phyloP scores from a whole-genome alignment of 805 yeast species.

The Millerozyma miso region DNA sequence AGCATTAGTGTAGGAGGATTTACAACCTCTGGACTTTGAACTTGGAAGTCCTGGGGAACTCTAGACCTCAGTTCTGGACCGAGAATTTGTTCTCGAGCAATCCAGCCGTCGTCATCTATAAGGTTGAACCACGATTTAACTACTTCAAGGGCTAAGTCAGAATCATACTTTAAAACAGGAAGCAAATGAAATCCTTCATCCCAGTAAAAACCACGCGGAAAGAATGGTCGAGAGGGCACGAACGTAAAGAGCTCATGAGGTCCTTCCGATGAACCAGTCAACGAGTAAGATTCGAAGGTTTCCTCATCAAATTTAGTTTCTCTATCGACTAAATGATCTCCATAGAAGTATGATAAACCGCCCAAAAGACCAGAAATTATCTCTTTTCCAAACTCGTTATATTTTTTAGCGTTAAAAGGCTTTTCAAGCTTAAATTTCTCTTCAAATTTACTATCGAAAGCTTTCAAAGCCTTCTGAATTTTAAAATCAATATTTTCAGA shows the following conservation, averaged over 20 bases:
- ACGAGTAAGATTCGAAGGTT: constrained; percentile 51
- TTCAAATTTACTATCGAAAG: constrained; percentile 52
- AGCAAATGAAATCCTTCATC: constrained; percentile 95
- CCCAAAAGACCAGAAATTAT: constrained; percentile 80
- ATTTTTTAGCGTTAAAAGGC: constrained; percentile 47
- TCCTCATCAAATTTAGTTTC: constrained; percentile 64
- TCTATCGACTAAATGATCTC: constrained; percentile 79
- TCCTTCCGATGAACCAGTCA: constrained; percentile 62
- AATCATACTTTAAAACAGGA: constrained; percentile 77
- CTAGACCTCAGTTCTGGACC: constrained; percentile 87
- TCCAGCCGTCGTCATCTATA: constrained; percentile 92
- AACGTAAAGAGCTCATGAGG: constrained; percentile 74
- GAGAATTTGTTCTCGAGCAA: constrained; percentile 90
- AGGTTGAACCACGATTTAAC: constrained; percentile 81
- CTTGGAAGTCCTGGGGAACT: constrained; percentile 80
- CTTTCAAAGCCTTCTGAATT: constrained; percentile 26
- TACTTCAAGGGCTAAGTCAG: constrained; percentile 75
- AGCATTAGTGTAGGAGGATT: constrained; percentile 94
- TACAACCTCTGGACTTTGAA: constrained; percentile 85
- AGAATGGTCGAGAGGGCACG: constrained; percentile 89
- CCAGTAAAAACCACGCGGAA: constrained; percentile 98
- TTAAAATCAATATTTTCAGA: constrained; percentile 30
- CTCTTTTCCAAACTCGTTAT: constrained; percentile 66
- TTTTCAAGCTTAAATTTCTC: constrained; percentile 45
- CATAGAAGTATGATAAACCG: constrained; percentile 85